Evolutionary conservation across 2,329 filamentous ascomycete species (phyloP), one percentile per base, ranked within the genome.

Genomic region (Hymenotorrendiella dingleyae): DNA sequence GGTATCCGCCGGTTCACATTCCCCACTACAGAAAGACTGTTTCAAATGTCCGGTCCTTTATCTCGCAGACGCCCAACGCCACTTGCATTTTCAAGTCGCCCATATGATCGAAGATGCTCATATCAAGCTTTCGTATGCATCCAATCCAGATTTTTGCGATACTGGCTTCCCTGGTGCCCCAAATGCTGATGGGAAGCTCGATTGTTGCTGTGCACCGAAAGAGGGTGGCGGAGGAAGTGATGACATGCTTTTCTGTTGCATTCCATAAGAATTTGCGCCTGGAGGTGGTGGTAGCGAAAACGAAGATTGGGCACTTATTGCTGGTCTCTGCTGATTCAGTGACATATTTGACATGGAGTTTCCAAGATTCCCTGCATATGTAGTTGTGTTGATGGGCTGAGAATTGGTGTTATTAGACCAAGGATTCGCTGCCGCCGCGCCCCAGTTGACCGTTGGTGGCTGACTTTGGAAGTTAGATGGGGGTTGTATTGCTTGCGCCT

Each of bases 111-210:
- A 9, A 24, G 24, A 5, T 37, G 19, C 23, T 37, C 26, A 78
- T 46, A 78, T 55, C 48, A 78, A 64, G 58, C 74, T 78, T 52
- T 76, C 71, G 55, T 71, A 78, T 47, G 72, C 73, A 58, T 77
- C 74, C 45, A 78, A 55, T 2, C 73, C 73, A 11, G 52, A 56
- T 45, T 66, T 67, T 46, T 64, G 61, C 23, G 41, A 19, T 26
- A 46, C 48, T 21, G 43, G 46, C n/a, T 54, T 50, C 21, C 29
- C 34, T 3, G 39, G 37, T 12, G 20, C 40, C 7, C 41, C 46
- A 29, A 52, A 51, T 4, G 42, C 43, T n/a, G 47, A 52, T 14
- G 48, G 44, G n/a, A 35, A 35, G 29, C n/a, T 23, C n/a, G 45
- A 42, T 22, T 53, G 52, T 22, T 43, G 42, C 60, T 58, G 48